A percentile compares a stretch with the other conserved stretches of the same genome.
Evolutionary conservation across 805 yeast genomes (phyloP).

Genomic region (Myxozyma kluyveri): DNA sequence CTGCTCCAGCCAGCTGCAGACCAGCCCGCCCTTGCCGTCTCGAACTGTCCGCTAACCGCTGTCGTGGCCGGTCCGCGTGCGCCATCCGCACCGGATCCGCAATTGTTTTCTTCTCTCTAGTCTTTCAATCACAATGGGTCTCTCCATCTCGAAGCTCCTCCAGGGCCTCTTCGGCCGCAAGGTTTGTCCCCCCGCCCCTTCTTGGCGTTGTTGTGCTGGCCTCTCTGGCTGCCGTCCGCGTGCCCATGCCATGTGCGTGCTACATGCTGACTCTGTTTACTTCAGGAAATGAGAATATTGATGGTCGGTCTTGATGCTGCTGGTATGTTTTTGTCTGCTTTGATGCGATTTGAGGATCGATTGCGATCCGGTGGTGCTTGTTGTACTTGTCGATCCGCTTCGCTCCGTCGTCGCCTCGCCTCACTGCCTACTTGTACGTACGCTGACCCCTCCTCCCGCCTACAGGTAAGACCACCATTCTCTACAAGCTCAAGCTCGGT

Average conservation of each 20-base stretch:
- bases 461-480: constrained; percentile 49
- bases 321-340: constrained; percentile 49
- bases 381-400: not conserved
- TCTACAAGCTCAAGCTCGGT: constrained; percentile 58
- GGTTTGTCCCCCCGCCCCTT: constrained; percentile 40
- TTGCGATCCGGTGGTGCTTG: not conserved
- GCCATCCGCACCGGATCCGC: no score
- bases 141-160: constrained; percentile 88
- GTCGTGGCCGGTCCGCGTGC: no score
- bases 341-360: not conserved
- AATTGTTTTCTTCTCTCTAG: no score
- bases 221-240: not conserved
- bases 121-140: no score
- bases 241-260: not conserved
- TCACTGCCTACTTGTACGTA: not conserved
- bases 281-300: constrained; percentile 51
- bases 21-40: not conserved
- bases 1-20: not conserved
- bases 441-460: not conserved
- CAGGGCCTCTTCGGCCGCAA: constrained; percentile 94
- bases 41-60: no score
- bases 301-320: constrained; percentile 94
- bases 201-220: not conserved
- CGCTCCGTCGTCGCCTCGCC: not conserved
- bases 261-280: not conserved